Evolutionary conservation across 768 basidiomycete species (phyloP), one percentile per base, ranked within the genome.

Genomic region (Arthromyces matolae): DNA sequence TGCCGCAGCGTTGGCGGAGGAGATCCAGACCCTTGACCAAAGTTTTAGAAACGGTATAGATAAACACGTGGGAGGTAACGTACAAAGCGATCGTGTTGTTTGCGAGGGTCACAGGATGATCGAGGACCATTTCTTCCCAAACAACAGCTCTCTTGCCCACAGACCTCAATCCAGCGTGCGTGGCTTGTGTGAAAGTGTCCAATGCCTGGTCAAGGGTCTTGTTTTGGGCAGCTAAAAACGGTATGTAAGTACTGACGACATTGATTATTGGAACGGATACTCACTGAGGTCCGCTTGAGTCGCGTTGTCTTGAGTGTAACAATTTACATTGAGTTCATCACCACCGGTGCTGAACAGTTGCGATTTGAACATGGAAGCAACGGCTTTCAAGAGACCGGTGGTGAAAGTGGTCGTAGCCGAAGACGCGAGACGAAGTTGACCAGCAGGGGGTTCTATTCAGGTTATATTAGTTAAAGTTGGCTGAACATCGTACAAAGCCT

Each of bases 51-150:
- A 45, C 28, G 28, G 33, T 49, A 43, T 23, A 27, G 38, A 14
- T 7, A 29, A 24, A 18, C 38, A 25, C 24, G 19, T 12, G 41
- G 37, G 14, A 0, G 31, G 39, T 37, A 9, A 65, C 75, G 3
- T 52, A 83, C 81, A 84, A 70, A 31, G 82, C 78, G 25, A 86
- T 57, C 0, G 83, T 79, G 41, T 78, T 65, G 39, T 77, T 79
- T 8, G 63, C 72, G 50, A 70, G 60, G 0, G 61, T 72, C 5
- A 84, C 69, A 34, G 74, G 67, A 54, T 81, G 77, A 2, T 69
- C 66, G 33, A 86, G 65, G 1, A 81, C 81, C 81, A 87, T 82
- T 60, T 89, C 86, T 70, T 93, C 83, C 86, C 89, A 92, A 5
- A 93, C 88, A 25, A 91, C 81, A 1, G 89, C 83, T 0, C 78